Conservation (phyloP, 2,329 filamentous ascomycete genomes). For the Fusarium sp. region DNA sequence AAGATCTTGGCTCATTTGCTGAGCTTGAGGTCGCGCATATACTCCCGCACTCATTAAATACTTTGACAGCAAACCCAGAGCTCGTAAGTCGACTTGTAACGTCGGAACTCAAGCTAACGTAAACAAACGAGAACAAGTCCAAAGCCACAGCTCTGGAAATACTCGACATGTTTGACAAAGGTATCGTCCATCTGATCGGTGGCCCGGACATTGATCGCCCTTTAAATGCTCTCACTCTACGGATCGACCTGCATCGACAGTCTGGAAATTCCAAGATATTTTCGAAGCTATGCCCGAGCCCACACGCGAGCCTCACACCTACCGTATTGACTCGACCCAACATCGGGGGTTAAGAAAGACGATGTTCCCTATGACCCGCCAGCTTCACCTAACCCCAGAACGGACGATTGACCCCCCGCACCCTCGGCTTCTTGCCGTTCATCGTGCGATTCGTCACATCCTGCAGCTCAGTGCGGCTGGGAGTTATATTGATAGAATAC, state of each 20-base stretch:
- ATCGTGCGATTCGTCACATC: not conserved
- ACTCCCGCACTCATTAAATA: not conserved
- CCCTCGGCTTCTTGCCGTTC: slow-evolving; percentile 1
- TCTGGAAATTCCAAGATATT: slow-evolving; percentile 2
- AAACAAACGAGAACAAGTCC: not conserved
- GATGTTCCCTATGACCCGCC: not conserved
- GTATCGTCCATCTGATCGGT: not conserved
- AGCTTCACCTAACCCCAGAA: not conserved
- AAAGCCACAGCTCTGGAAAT: not conserved
- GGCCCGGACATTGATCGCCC: not conserved
- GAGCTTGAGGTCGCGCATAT: slow-evolving; percentile 2
- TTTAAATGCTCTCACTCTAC: not conserved
- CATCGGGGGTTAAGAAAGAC: not conserved
- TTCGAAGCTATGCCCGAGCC: not conserved
- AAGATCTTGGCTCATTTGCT: not conserved
- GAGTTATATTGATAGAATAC: not conserved
- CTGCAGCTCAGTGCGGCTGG: slow-evolving; percentile 3
- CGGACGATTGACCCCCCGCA: not conserved
- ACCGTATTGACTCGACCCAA: not conserved
- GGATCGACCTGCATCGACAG: slow-evolving; percentile 1
- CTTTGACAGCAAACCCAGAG: not conserved
- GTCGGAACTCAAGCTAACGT: not conserved
- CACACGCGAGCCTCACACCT: not conserved
- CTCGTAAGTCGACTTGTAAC: not conserved
- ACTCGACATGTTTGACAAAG: not conserved